These are phyloP conservation scores for Hericium alpestre DNA, from an alignment of 768 basidiomycete genomes.

Conservation along the genomic window DNA sequence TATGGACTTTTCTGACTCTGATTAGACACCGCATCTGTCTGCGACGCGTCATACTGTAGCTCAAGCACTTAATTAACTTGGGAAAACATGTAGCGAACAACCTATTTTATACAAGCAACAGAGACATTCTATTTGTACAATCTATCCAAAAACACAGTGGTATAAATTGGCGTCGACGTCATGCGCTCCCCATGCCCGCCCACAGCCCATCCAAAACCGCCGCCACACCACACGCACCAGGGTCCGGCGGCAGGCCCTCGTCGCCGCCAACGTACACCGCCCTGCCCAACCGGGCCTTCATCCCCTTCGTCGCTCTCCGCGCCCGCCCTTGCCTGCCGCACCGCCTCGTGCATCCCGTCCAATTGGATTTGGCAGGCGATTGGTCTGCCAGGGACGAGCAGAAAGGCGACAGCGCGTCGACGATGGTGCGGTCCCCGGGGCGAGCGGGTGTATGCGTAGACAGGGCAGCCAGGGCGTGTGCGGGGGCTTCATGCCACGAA, in stretches of 20 bases:
- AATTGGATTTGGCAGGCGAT: background rate
- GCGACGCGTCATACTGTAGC: too few relatives aligned
- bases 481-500: slow-evolving; percentile 11
- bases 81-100: too few relatives aligned
- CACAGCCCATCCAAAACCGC: slow-evolving; percentile 30
- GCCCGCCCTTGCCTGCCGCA: slow-evolving; percentile 28
- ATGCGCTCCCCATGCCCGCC: background rate
- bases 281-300: slow-evolving; percentile 37
- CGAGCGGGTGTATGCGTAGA: slow-evolving; percentile 38
- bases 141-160: too few relatives aligned
- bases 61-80: too few relatives aligned
- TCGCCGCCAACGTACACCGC: slow-evolving; percentile 37
- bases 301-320: slow-evolving; percentile 37
- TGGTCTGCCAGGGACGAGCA: slow-evolving; percentile 23
- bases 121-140: too few relatives aligned
- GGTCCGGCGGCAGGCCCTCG: slow-evolving; percentile 30
- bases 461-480: slow-evolving; percentile 22
- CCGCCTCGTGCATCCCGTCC: slow-evolving; percentile 20
- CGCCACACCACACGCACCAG: slow-evolving; percentile 45
- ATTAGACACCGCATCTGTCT: background rate
- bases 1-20: slow-evolving; percentile 1
- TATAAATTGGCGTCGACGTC: background rate
- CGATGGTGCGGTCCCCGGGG: slow-evolving; percentile 44
- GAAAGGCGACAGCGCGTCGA: slow-evolving; percentile 44
- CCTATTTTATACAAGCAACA: too few relatives aligned